A percentile compares a stretch with the other conserved stretches of the same genome.
Conservation (phyloP, 2,329 filamentous ascomycete species). For the Colletotrichum tabaci region DNA sequence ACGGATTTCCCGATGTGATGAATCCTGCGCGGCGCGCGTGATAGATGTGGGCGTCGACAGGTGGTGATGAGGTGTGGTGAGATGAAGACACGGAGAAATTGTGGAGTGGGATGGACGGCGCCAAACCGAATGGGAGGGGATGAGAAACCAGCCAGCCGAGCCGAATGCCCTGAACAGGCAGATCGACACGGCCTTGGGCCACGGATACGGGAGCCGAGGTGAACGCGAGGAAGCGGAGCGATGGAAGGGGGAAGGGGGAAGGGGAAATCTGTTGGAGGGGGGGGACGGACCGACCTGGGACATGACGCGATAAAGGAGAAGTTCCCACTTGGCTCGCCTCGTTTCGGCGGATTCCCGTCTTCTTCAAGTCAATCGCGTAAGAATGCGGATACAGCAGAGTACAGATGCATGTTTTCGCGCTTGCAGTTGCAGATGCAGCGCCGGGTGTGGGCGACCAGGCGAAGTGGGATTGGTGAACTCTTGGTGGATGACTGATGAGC, state of each 20-base stretch:
- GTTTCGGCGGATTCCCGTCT: background rate
- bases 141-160: slow-evolving; percentile 37
- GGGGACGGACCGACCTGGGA: background rate
- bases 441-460: slow-evolving; percentile 3
- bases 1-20: slow-evolving; percentile 7
- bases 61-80: slow-evolving; percentile 20
- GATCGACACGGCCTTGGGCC: slow-evolving; percentile 14
- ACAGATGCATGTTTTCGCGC: slow-evolving; percentile 28
- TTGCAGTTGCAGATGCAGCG: slow-evolving; percentile 19
- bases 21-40: background rate
- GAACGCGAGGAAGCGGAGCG: slow-evolving; percentile 1
- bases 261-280: no score
- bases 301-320: slow-evolving; percentile 29
- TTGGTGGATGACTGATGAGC: background rate
- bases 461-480: background rate
- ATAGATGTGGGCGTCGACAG: background rate
- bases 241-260: background rate
- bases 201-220: slow-evolving; percentile 19
- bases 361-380: background rate
- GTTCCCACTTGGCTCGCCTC: slow-evolving; percentile 14
- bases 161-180: slow-evolving; percentile 34
- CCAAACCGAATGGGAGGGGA: slow-evolving; percentile 31
- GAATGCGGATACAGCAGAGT: slow-evolving; percentile 2
- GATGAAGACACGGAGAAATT: slow-evolving; percentile 29
- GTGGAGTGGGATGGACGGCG: slow-evolving; percentile 27